Percentiles rank a stretch among this genome's conserved stretches.
Conservation (phyloP, 306 rosid species). For the Rosa chinensis region DNA sequence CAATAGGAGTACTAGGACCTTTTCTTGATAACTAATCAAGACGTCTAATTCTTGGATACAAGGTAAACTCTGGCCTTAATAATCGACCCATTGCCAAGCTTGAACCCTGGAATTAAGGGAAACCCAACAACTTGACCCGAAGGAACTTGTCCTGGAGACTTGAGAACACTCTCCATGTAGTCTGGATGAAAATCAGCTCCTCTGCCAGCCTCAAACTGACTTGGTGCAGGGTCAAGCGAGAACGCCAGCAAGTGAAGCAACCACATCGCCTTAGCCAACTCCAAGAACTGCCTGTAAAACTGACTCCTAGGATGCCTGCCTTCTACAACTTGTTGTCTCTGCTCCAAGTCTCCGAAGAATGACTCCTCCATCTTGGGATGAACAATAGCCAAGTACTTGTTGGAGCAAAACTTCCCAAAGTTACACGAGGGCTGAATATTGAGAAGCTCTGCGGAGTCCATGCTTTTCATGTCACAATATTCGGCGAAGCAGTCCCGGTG, state of each 20-base stretch:
- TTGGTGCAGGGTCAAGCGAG: slow-evolving; percentile 82
- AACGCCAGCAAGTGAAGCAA: slow-evolving; percentile 90
- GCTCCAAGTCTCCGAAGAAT: slow-evolving; percentile 85
- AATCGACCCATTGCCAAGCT: slow-evolving; percentile 78
- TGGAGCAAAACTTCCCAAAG: slow-evolving; percentile 87
- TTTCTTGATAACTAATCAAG: not conserved
- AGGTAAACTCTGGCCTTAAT: slow-evolving; percentile 81
- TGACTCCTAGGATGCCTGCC: slow-evolving; percentile 84
- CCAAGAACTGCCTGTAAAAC: slow-evolving; percentile 70
- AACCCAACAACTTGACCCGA: slow-evolving; percentile 78
- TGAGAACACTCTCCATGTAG: slow-evolving; percentile 86
- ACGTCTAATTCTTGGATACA: slow-evolving; percentile 45
- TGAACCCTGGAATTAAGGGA: slow-evolving; percentile 87
- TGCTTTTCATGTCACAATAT: slow-evolving; percentile 78
- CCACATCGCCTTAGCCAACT: slow-evolving; percentile 83
- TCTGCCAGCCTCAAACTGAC: slow-evolving; percentile 84
- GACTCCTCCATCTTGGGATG: slow-evolving; percentile 99
- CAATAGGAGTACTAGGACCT: too few species aligned
- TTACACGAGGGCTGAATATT: slow-evolving; percentile 83
- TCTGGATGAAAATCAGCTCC: slow-evolving; percentile 81
- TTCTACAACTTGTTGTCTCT: slow-evolving; percentile 58
- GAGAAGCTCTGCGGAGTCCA: slow-evolving; percentile 88
- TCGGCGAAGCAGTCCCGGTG: slow-evolving; percentile 78
- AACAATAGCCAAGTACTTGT: slow-evolving; percentile 82
- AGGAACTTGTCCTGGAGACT: slow-evolving; percentile 54